These are phyloP conservation scores for Drechslera avenae DNA, from an alignment of 2,329 filamentous ascomycete species.

Conservation along the genomic window DNA sequence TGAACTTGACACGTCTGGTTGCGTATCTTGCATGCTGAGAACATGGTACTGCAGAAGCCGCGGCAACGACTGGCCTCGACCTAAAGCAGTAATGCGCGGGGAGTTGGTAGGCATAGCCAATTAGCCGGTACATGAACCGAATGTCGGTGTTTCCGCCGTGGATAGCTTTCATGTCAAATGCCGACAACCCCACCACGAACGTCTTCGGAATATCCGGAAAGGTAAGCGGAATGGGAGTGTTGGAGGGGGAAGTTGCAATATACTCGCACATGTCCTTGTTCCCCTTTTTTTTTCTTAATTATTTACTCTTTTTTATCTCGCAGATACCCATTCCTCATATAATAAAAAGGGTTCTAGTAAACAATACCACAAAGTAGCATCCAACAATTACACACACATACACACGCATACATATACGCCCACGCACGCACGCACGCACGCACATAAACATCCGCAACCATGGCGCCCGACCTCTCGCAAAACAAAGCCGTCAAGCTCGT, in stretches of 20 bases:
- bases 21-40: too few species aligned
- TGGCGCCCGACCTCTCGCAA: conserved; percentile 57
- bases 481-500: conserved; percentile 55
- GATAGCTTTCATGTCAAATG: conserved; percentile 10
- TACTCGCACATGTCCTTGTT: neutral
- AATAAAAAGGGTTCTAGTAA: too few species aligned
- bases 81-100: conserved; percentile 1
- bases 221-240: conserved; percentile 12
- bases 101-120: neutral
- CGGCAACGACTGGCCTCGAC: neutral
- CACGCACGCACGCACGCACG: too few species aligned
- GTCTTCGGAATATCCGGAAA: conserved; percentile 26
- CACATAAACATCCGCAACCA: conserved; percentile 24
- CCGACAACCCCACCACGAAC: conserved; percentile 18
- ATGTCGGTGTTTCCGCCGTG: conserved; percentile 24
- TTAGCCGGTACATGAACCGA: conserved; percentile 23
- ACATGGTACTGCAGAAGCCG: neutral
- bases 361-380: too few species aligned
- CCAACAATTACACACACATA: too few species aligned
- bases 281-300: neutral
- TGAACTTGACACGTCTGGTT: neutral
- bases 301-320: neutral
- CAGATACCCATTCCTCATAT: neutral
- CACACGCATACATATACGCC: too few species aligned
- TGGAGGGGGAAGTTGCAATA: conserved; percentile 15